Percentiles rank a stretch among this genome's conserved stretches.
These are phyloP conservation scores for Quercus bicolor DNA, from an alignment of 306 rosid genomes.

Conservation along the genomic window DNA sequence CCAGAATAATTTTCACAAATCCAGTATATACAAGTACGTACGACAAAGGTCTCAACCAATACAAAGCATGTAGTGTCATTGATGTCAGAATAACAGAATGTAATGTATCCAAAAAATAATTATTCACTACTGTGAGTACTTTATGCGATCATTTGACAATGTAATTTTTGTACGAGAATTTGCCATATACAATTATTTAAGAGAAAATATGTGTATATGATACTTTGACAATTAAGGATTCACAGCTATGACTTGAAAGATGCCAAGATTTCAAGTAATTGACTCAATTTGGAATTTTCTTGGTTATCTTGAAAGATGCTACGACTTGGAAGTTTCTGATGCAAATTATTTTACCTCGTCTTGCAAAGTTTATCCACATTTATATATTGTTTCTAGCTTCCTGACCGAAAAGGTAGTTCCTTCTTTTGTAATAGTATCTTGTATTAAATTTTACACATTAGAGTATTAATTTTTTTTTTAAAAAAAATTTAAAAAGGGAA, in stretches of 20 bases:
- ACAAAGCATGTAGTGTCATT: conserved; percentile 11
- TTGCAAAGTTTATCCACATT: no score
- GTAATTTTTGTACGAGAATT: not conserved
- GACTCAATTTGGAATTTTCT: no score
- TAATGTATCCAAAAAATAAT: not conserved
- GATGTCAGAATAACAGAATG: not conserved
- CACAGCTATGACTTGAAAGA: not conserved
- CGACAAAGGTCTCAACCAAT: conserved; percentile 20
- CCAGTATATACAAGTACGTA: not conserved
- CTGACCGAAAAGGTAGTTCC: no score
- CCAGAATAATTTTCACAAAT: conserved; percentile 22
- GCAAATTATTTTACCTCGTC: no score
- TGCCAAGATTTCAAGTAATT: no score
- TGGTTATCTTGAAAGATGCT: no score
- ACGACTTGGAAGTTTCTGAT: no score
- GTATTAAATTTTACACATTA: no score
- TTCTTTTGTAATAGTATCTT: no score
- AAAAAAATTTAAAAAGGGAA: no score
- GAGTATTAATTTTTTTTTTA: no score
- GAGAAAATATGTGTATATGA: not conserved
- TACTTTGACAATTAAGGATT: not conserved
- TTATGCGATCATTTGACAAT: not conserved
- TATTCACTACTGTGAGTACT: not conserved
- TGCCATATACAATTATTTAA: not conserved
- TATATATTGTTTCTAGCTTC: no score